These are phyloP conservation scores for Naegleria fowleri DNA, from an alignment of 208 protist genomes.

Conservation along the genomic window DNA sequence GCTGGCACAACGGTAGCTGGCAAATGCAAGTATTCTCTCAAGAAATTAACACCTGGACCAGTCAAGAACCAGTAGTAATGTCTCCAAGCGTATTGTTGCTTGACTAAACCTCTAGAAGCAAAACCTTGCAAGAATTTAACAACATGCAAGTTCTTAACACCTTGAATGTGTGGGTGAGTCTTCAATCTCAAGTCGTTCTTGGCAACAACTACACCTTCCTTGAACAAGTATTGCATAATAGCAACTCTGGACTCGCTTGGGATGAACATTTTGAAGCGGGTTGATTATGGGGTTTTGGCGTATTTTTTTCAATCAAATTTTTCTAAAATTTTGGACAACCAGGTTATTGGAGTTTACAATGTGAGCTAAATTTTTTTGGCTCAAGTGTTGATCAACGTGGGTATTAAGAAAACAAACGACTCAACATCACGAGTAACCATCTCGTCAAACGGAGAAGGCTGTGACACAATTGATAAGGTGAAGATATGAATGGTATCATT, in stretches of 20 bases:
- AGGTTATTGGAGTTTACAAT: no score
- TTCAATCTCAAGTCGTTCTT: conserved; percentile 44
- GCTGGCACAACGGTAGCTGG: conserved; percentile 64
- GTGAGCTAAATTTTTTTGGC: no score
- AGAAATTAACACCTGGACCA: conserved; percentile 79
- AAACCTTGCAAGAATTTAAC: conserved; percentile 36
- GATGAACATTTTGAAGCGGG: neutral
- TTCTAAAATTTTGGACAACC: neutral
- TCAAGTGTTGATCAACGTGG: no score
- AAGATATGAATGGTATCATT: no score
- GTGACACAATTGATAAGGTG: no score
- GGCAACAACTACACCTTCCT: conserved; percentile 51
- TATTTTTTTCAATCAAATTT: neutral
- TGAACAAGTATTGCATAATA: conserved; percentile 23
- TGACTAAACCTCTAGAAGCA: conserved; percentile 53
- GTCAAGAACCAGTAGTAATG: conserved; percentile 87
- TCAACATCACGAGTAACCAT: no score
- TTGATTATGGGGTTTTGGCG: neutral
- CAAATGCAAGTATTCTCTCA: conserved; percentile 83
- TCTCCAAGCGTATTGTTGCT: conserved; percentile 84
- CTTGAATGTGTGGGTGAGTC: conserved; percentile 40
- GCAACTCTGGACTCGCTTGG: neutral
- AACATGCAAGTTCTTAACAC: conserved; percentile 39
- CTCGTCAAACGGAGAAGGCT: no score
- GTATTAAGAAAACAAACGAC: no score